Evolutionary conservation across 2,329 filamentous ascomycete species (phyloP), one percentile per base, ranked within the genome.

Genomic region (Cercospora sp.): DNA sequence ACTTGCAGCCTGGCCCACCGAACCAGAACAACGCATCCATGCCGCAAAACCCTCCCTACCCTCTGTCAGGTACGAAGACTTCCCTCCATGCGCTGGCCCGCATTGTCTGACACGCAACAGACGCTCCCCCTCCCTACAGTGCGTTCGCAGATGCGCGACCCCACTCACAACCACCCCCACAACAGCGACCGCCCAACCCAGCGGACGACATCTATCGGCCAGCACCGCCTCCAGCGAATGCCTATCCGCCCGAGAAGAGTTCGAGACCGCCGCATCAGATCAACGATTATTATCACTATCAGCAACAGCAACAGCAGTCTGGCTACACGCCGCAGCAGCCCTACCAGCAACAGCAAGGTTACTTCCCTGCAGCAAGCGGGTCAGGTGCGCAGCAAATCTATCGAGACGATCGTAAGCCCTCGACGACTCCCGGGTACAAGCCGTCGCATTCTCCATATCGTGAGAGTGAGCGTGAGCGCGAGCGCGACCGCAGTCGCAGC

Each of bases 41-140:
- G 39, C 64, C 63, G 57, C 61, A 69, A 23, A 68, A 68, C 36
- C 71, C 73, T 23, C 74, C 75, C 45, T 77, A 77, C 48, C 75
- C 75, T 3, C 58, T 77, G 53, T 74, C 72, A 51, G 45, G 60
- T 63, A 63, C 16, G 60, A 26, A 48, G 26, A 31, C 8, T 28
- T 26, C 18, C 36, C 31, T 33, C 16, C 36, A 28, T 28, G n/a
- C 42, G n/a, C 30, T 28, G 26, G 8, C 20, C 26, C 36, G 20
- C n/a, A n/a, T 20, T 12, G 18, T 23, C 59, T 61, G 36, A 61
- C 59, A 61, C 33, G 10, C n/a, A 26, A n/a, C 48, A 28, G 75
- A 77, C 57, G 73, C 72, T 2, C 75, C 75, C 23, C 75, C 75
- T 39, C 75, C 75, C 48, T 77, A 77, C 68, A 65, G 67, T 20